Percentiles rank a stretch among this genome's conserved stretches.
These are phyloP conservation scores for Metschnikowia aberdeeniae DNA, from an alignment of 805 yeast species.

Conservation along the genomic window DNA sequence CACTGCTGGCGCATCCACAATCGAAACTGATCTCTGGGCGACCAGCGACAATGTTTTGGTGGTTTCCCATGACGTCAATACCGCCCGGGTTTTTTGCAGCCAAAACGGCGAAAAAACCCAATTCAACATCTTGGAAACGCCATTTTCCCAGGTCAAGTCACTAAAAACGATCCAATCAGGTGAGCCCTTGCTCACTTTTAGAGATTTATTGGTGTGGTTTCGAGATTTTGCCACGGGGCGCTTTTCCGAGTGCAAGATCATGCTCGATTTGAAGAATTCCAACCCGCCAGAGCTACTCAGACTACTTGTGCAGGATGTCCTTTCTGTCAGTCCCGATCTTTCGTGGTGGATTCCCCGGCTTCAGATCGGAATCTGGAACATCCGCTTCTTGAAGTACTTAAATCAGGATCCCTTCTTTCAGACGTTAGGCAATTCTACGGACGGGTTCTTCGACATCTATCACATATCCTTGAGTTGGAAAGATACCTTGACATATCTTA, in stretches of 20 bases:
- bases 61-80: slow-evolving; percentile 37
- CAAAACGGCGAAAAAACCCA: slow-evolving; percentile 32
- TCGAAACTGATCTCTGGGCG: slow-evolving; percentile 44
- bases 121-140: slow-evolving; percentile 30
- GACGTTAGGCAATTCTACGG: slow-evolving; percentile 3
- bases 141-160: slow-evolving; percentile 22
- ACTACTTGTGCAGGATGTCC: slow-evolving; percentile 27
- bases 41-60: slow-evolving; percentile 35
- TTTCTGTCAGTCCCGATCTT: slow-evolving; percentile 26
- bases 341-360: slow-evolving; percentile 36
- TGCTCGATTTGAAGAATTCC: slow-evolving; percentile 39
- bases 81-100: slow-evolving; percentile 36
- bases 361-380: slow-evolving; percentile 41
- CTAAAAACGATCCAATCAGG: slow-evolving; percentile 29
- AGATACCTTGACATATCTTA: slow-evolving; percentile 29
- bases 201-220: slow-evolving; percentile 32
- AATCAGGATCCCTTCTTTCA: slow-evolving; percentile 38
- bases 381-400: slow-evolving; percentile 33
- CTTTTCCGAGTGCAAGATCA: slow-evolving; percentile 22
- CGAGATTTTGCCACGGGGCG: slow-evolving; percentile 12
- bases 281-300: slow-evolving; percentile 34
- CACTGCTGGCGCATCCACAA: slow-evolving; percentile 33
- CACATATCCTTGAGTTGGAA: slow-evolving; percentile 36
- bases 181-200: slow-evolving; percentile 31
- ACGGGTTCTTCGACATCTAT: slow-evolving; percentile 28